A percentile compares a stretch with the other conserved stretches of the same genome.
phyloP scores from a whole-genome alignment of 2,329 filamentous ascomycete species.

The Aspergillus neoniger region DNA sequence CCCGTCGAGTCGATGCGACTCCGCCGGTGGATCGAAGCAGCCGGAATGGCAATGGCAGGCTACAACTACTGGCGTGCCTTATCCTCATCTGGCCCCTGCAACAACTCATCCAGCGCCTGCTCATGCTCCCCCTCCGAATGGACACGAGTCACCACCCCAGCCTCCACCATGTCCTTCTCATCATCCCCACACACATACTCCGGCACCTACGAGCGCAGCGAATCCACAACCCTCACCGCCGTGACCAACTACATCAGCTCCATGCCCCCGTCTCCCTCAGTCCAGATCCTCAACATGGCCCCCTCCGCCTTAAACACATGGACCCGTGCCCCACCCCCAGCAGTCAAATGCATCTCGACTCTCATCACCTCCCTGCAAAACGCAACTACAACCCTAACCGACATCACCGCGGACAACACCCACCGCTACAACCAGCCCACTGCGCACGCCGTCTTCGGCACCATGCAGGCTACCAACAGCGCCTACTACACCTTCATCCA shows the following conservation, averaged over 20 bases:
- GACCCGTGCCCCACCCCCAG: neutral
- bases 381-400: neutral
- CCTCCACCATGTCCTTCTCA: neutral
- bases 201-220: neutral
- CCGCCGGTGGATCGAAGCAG: constrained; percentile 5
- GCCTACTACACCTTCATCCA: constrained; percentile 9
- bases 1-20: constrained; percentile 5
- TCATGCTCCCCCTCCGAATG: neutral
- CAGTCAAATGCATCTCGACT: neutral
- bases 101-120: neutral
- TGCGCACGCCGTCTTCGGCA: neutral
- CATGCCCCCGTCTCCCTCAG: neutral
- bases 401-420: neutral
- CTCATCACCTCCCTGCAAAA: neutral
- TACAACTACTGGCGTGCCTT: constrained; percentile 8
- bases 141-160: neutral
- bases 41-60: neutral
- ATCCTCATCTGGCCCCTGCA: neutral
- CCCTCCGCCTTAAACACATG: neutral
- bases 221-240: neutral
- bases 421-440: neutral
- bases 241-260: constrained; percentile 6
- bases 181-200: neutral
- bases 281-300: neutral
- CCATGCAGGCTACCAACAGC: constrained; percentile 2